Base-by-base conservation (phyloP, 148 eudicot genomes). In the Chenopodium suecicum region DNA sequence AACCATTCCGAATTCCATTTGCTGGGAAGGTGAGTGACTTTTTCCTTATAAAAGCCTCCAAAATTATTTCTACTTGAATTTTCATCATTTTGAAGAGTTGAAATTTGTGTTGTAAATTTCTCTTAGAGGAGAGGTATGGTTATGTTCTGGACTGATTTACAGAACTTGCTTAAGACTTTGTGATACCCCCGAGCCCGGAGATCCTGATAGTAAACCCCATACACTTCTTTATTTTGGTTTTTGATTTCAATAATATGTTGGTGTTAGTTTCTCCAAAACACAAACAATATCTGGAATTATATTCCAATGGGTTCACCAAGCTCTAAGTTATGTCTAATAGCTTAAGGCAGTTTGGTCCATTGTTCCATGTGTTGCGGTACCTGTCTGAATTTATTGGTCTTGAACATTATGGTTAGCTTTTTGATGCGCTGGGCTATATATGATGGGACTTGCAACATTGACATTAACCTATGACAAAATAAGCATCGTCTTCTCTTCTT, bases 1-100 rank as follows among this genome's bases (percentile, higher is more conserved):
- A 96, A 85, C 99, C 99, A 76, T 96, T 96, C 56, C 91, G 98
- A 10, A 96, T 96, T 79, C 99, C 99, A 41, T 96, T 96, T 91
- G 99, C 97, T 83, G 99, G 99, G 78, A 96, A 96, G 98, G 99
- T 94, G 46, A 83, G 58, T 70, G 37, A 37, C n/a, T 52, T 37
- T 50, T 50, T 50, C 12, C 3, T 11, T 32, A 34, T 34, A 50
- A 50, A 50, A 10, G 54, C 54, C 54, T 50, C 14, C 54, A 11
- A 50, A 50, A 9, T 2, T 11, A 16, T 52, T 65, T 34, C 11
- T 75, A 14, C 76, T 54, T 44, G 64, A 50, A 9, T 60, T 62
- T 65, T 29, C 48, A 74, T 27, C 11, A 46, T 68, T 50, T 46
- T 50, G 8, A 75, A 52, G 16, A 14, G 32, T 46, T 50, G 13